phyloP scores from a whole-genome alignment of 2,329 filamentous ascomycete genomes.

The Trichoderma guizhouense region DNA sequence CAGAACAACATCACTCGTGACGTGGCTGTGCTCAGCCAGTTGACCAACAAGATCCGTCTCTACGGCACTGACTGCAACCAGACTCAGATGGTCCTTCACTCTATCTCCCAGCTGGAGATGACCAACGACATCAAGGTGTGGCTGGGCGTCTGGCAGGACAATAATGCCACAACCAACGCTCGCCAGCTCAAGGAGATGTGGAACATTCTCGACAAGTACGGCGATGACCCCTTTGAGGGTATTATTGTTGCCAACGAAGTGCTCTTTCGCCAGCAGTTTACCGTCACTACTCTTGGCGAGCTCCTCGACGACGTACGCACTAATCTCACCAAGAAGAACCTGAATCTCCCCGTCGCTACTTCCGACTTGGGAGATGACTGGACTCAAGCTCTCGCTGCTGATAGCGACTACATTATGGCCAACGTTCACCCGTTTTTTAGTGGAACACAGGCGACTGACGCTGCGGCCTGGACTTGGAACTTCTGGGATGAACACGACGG shows the following conservation, averaged over 20 bases:
- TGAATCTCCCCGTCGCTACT: conserved; percentile 76
- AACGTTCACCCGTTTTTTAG: conserved; percentile 97
- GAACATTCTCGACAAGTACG: conserved; percentile 69
- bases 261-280: conserved; percentile 73
- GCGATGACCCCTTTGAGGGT: conserved; percentile 67
- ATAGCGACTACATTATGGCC: conserved; percentile 87
- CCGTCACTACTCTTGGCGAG: conserved; percentile 56
- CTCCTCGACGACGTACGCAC: conserved; percentile 65
- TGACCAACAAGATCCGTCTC: conserved; percentile 82
- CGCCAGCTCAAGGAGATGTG: conserved; percentile 85
- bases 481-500: conserved; percentile 77
- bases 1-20: conserved; percentile 96
- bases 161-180: conserved; percentile 75
- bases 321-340: conserved; percentile 65
- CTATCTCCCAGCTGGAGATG: conserved; percentile 71
- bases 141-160: conserved; percentile 91
- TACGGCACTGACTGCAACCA: conserved; percentile 98
- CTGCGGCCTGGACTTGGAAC: conserved; percentile 74
- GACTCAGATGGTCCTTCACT: conserved; percentile 86
- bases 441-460: conserved; percentile 64
- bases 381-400: conserved; percentile 63
- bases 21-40: conserved; percentile 81
- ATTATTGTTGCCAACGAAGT: conserved; percentile 82
- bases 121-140: conserved; percentile 77
- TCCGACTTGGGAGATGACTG: conserved; percentile 89